Evolutionary conservation across 73 alveolate species (phyloP), one percentile per base, ranked within the genome.

Genomic region (Paramecium octaurelia): DNA sequence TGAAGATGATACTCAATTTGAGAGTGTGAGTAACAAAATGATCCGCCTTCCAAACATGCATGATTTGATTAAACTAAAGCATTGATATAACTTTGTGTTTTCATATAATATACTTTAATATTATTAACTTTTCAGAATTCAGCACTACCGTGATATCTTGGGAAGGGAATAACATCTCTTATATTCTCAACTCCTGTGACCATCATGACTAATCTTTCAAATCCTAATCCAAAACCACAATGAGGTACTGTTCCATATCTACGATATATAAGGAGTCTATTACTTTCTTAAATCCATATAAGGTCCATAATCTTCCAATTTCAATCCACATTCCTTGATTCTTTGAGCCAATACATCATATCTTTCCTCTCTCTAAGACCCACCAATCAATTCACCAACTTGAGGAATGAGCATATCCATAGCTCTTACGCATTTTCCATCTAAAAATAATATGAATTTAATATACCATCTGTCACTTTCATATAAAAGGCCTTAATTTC

Each of bases 321-420:
- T 97, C 73, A 97, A 96, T 69, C 93, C 95, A 86, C 95, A 86
- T 92, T 98, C 99, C 35, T 85, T 80, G 89, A 98, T 97, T 93
- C 99, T 96, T 50, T 75, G 14, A 40, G 92, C 94, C 34, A 97
- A 94, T 46, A 90, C 94, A 54, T 97, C 99, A 43, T 93, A 96
- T 92, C 97, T 93, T 93, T 99, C 99, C 94, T 99, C 99, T 92
- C 99, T 97, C 86, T 98, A 99, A 64, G 99, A 96, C 20, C 99
- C 99, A 95, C 99, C 99, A 58, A 98, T 98, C 46, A 99, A 95
- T 95, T 99, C 99, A 64, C 99, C 99, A 54, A 98, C 98, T 92
- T 95, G 94, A 34, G 99, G 99, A 9, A 98, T 99, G 27, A 99
- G 93, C 64, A 98, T 97, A 92, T 99, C 99, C 99, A 98, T 97